Evolutionary conservation across 2,329 filamentous ascomycete species (phyloP), one percentile per base, ranked within the genome.

Genomic region (Dactylella cylindrospora): DNA sequence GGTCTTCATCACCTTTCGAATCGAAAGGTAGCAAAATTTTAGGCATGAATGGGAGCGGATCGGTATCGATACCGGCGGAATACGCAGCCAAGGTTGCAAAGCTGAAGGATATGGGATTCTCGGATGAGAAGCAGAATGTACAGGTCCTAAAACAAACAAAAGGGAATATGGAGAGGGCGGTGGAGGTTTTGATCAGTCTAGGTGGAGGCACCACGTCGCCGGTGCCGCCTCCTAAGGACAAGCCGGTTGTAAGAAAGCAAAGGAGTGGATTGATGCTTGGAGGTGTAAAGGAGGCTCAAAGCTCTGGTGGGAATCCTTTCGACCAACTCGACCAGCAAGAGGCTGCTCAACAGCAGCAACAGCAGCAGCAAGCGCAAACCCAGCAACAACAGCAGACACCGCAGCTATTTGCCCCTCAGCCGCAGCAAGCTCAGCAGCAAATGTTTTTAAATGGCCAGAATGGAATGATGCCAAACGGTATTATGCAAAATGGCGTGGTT

Each of bases 101-200:
- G 46, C 75, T 98, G 54, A 81, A 84, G 51, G 90, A 96, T 53
- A 95, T 97, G 90, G 93, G 93, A 0, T 98, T 98, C 69, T 77
- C 76, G 3, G 90, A 98, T 70, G 83, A 85, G 33, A 87, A 85
- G 68, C 82, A 86, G 59, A 97, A 96, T 70, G 78, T 82, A 3
- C 83, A 85, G 46, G 83, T 96, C 20, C 75, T 98, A 13, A 90
- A 90, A 71, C 86, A 86, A 2, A 79, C 94, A 23, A 84, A 86
- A 69, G 90, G 91, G 3, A 90, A 93, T 70, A 71, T 98, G 55
- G 89, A 96, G 67, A 85, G 83, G 72, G 84, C 91, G 0, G 83
- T 97, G 36, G 91, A 97, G 72, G 82, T 88, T 13, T 74, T 98
- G 69, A 82, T 93, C 53, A 81, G 89, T 67, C 74, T 96, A 31